Percentiles rank a stretch among this genome's conserved stretches.
Evolutionary conservation across 31 red algal genomes (phyloP).

Genomic region (Odonthalia washingtoniensis): DNA sequence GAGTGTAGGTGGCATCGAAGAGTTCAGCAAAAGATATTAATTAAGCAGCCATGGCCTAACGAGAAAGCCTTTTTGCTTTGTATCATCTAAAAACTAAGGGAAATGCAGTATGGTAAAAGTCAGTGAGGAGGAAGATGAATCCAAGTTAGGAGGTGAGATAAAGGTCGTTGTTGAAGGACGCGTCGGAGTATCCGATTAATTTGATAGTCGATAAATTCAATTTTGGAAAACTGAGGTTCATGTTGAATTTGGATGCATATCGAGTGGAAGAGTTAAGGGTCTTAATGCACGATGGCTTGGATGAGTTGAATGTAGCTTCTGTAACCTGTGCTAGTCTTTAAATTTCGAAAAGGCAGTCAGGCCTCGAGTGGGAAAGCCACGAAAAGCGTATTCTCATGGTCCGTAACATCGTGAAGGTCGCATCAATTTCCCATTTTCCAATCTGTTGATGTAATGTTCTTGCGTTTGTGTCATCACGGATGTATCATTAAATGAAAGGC

Average conservation of each 20-base stretch:
- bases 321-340: no score
- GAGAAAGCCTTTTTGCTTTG: not conserved
- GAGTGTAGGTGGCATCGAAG: conserved; percentile 3
- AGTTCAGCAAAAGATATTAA: not conserved
- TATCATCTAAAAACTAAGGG: not conserved
- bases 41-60: not conserved
- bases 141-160: not conserved
- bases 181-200: conserved; percentile 9
- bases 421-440: not conserved
- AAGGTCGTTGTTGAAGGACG: no score
- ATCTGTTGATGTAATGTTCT: not conserved
- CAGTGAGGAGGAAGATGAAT: not conserved
- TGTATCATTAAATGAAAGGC: not conserved
- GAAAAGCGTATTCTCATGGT: no score
- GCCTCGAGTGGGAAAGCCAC: no score
- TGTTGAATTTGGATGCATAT: not conserved
- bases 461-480: not conserved
- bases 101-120: no score
- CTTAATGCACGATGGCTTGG: no score
- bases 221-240: not conserved
- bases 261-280: no score
- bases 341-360: not conserved
- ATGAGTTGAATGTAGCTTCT: no score
- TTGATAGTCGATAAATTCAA: not conserved
- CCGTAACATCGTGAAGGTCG: not conserved